phyloP scores from a whole-genome alignment of 2,329 filamentous ascomycete species.

The Pseudopyrenochaeta lycopersici region DNA sequence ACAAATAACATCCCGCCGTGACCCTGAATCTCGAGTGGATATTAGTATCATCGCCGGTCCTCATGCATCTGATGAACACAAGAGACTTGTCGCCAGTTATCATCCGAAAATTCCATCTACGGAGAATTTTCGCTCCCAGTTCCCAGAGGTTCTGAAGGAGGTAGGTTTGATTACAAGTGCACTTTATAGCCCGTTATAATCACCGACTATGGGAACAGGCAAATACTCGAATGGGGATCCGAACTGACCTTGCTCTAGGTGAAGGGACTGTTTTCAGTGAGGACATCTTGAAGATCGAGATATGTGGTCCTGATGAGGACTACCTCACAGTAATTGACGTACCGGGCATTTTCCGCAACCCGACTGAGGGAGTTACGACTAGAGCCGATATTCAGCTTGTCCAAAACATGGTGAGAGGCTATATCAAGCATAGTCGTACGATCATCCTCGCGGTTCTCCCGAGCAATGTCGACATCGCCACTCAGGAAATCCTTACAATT shows the following conservation, averaged over 20 bases:
- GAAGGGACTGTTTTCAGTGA: constrained; percentile 39
- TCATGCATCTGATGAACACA: constrained; percentile 29
- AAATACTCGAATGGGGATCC: constrained; percentile 58
- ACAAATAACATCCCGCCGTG: constrained; percentile 62
- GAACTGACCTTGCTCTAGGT: neutral
- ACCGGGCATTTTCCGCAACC: constrained; percentile 51
- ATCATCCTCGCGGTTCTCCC: constrained; percentile 31
- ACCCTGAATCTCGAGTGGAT: constrained; percentile 49
- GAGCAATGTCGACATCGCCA: constrained; percentile 48
- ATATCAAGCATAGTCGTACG: constrained; percentile 26
- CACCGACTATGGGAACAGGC: constrained; percentile 39
- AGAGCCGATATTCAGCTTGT: constrained; percentile 21
- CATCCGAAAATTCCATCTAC: constrained; percentile 1
- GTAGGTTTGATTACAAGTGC: neutral
- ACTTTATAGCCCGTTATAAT: neutral
- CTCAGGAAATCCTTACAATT: constrained; percentile 7
- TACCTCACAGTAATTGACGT: constrained; percentile 56
- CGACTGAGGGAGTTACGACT: constrained; percentile 11
- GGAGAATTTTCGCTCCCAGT: constrained; percentile 1
- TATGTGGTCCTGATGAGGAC: constrained; percentile 21
- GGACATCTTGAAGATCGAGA: constrained; percentile 31
- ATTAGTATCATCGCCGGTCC: constrained; percentile 15
- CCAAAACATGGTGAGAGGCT: constrained; percentile 19
- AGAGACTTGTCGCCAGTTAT: constrained; percentile 1
- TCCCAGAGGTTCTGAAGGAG: neutral